phyloP scores from a whole-genome alignment of 108 stramenopile genomes.

The Cyclotella distinguenda region DNA sequence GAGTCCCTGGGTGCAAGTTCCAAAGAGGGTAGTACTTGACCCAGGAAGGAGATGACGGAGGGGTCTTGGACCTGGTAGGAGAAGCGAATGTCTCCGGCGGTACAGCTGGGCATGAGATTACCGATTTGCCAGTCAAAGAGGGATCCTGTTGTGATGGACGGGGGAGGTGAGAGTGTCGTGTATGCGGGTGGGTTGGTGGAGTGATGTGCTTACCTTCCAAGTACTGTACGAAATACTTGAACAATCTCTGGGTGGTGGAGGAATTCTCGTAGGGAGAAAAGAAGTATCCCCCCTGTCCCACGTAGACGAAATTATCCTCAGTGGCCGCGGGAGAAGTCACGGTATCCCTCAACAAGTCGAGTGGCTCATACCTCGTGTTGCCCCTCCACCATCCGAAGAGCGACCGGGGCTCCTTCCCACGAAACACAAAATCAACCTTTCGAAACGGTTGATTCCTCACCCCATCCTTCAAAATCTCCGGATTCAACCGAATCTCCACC shows the following conservation, averaged over 20 bases:
- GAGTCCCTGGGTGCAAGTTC: background rate
- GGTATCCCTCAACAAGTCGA: conserved; percentile 19
- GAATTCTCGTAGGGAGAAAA: conserved; percentile 34
- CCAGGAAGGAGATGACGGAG: conserved; percentile 20
- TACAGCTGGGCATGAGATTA: conserved; percentile 36
- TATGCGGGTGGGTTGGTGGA: no score
- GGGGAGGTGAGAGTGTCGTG: no score
- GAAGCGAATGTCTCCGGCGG: conserved; percentile 33
- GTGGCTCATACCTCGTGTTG: conserved; percentile 29
- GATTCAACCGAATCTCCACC: conserved; percentile 7
- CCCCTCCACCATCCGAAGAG: background rate
- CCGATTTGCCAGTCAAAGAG: conserved; percentile 44
- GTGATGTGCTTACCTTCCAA: no score
- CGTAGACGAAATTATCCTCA: conserved; percentile 41
- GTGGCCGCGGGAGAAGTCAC: conserved; percentile 11
- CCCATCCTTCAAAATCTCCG: conserved; percentile 20
- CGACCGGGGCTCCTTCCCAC: conserved; percentile 24
- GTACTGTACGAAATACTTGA: conserved; percentile 42
- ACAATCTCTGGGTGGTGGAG: conserved; percentile 16
- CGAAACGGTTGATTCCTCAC: conserved; percentile 31
- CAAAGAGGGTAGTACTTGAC: conserved; percentile 4
- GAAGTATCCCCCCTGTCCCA: conserved; percentile 45
- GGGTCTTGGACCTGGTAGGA: conserved; percentile 38
- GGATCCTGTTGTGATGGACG: no score
- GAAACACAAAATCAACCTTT: conserved; percentile 22